Evolutionary conservation across 2,329 filamentous ascomycete species (phyloP).

Genomic region (Knufia petricola): DNA sequence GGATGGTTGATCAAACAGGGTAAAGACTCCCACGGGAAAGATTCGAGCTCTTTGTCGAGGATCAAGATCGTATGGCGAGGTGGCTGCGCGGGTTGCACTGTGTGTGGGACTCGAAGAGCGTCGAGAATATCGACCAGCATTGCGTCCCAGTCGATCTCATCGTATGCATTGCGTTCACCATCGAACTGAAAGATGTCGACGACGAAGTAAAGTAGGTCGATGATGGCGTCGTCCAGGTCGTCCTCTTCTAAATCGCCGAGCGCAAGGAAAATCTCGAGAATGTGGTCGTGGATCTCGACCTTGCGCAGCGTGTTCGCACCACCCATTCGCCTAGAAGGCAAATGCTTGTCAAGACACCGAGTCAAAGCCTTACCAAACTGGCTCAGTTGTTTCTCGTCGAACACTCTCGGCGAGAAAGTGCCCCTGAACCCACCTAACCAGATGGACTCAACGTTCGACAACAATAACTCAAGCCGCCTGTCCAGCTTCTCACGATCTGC

Average conservation of each 20-base stretch:
- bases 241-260: constrained; percentile 62
- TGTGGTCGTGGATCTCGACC: constrained; percentile 51
- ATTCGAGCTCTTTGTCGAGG: constrained; percentile 80
- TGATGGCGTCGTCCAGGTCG: constrained; percentile 81
- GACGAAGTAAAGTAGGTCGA: constrained; percentile 88
- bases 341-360: constrained; percentile 66
- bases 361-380: constrained; percentile 72
- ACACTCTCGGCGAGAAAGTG: constrained; percentile 70
- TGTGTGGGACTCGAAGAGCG: constrained; percentile 70
- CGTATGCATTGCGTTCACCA: constrained; percentile 90
- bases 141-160: constrained; percentile 89
- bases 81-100: constrained; percentile 24
- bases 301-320: constrained; percentile 46
- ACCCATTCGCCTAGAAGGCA: constrained; percentile 65
- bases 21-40: constrained; percentile 92
- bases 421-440: constrained; percentile 95
- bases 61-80: constrained; percentile 71
- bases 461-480: constrained; percentile 61
- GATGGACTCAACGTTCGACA: constrained; percentile 78
- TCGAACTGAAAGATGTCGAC: constrained; percentile 95
- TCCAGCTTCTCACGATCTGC: constrained; percentile 73
- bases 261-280: constrained; percentile 81
- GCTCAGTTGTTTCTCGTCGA: constrained; percentile 54
- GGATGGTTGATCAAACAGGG: constrained; percentile 71
- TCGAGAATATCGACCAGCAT: constrained; percentile 86